Conservation (phyloP, 805 yeast genomes). For the Sugiyamaella valdiviana region DNA sequence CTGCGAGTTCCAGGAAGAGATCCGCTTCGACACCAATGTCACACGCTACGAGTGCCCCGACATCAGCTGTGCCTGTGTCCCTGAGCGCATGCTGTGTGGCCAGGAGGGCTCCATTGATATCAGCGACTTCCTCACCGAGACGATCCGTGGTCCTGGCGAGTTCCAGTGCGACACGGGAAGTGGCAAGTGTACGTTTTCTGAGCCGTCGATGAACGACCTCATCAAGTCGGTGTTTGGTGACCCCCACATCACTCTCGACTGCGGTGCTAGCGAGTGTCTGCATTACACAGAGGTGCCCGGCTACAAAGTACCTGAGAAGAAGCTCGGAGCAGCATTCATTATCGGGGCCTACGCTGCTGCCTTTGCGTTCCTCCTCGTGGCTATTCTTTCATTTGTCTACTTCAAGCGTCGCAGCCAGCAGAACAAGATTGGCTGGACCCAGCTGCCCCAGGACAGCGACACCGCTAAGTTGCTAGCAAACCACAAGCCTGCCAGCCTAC, state of each 20-base stretch:
- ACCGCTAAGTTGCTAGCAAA: slow-evolving; percentile 45
- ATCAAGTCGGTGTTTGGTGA: slow-evolving; percentile 94
- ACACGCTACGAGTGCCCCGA: slow-evolving; percentile 74
- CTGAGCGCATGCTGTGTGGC: slow-evolving; percentile 92
- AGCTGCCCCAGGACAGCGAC: slow-evolving; percentile 35
- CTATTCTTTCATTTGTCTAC: slow-evolving; percentile 11
- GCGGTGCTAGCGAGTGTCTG: slow-evolving; percentile 84
- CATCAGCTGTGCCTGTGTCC: slow-evolving; percentile 82
- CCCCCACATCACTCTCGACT: slow-evolving; percentile 71
- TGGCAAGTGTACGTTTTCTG: slow-evolving; percentile 71
- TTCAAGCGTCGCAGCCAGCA: slow-evolving; percentile 17
- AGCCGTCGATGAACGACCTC: slow-evolving; percentile 92
- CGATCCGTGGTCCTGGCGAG: slow-evolving; percentile 90
- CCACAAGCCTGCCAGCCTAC: slow-evolving; percentile 61
- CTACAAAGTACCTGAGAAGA: slow-evolving; percentile 57
- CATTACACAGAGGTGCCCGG: slow-evolving; percentile 94
- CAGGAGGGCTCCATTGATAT: slow-evolving; percentile 90
- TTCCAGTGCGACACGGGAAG: slow-evolving; percentile 67
- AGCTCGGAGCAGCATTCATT: slow-evolving; percentile 22
- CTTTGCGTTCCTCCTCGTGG: slow-evolving; percentile 16
- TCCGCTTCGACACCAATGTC: slow-evolving; percentile 40
- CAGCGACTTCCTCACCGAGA: slow-evolving; percentile 83
- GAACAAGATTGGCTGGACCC: slow-evolving; percentile 16
- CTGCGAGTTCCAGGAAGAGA: slow-evolving; percentile 62
- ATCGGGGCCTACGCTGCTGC: slow-evolving; percentile 23